Evolutionary conservation across 345 rosid species (phyloP), one percentile per base, ranked within the genome.

Genomic region (Bruguiera gymnorhiza): DNA sequence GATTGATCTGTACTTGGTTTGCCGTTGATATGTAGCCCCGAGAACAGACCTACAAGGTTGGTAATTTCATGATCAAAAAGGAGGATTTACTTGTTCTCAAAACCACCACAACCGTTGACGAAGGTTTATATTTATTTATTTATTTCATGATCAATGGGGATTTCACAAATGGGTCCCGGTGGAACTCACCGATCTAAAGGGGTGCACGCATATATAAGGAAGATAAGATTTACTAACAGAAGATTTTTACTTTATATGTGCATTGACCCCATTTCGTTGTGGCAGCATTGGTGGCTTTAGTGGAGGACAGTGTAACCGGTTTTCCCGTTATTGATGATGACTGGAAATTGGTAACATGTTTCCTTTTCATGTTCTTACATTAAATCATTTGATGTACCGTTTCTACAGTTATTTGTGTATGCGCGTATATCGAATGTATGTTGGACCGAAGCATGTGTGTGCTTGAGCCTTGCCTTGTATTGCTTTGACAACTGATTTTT

Each of bases 401-500:
- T 39, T 39, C 18, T 43, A 43, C 50, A 43, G 15, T 43, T 13
- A 13, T 43, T 1, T 18, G 3, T 11, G 18, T 43, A 43, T 43
- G 18, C 50, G 4, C 15, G 18, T 43, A 13, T 3, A 43, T 43
- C 5, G 15, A 13, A 43, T 43, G 19, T 15, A 43, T 13, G 50
- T 43, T 43, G 50, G 9, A 43, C 50, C 3, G 50, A 43, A 43
- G 6, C 50, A 3, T 11, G 50, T 15, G 5, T 10, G 50, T 43
- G 16, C 50, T 43, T 43, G 4, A 43, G 50, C 50, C 50, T 43
- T 43, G 18, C 18, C 50, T 43, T 43, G 57, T 63, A 55, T 37
- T 64, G 30, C 39, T 52, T 59, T 27, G 46, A 36, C 63, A 4
- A 66, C 51, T 68, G 50, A 68, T 43, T 34, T 53, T 59, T n/a